Evolutionary conservation across 305 asterid genomes (phyloP).

Genomic region (Andrographis paniculata): DNA sequence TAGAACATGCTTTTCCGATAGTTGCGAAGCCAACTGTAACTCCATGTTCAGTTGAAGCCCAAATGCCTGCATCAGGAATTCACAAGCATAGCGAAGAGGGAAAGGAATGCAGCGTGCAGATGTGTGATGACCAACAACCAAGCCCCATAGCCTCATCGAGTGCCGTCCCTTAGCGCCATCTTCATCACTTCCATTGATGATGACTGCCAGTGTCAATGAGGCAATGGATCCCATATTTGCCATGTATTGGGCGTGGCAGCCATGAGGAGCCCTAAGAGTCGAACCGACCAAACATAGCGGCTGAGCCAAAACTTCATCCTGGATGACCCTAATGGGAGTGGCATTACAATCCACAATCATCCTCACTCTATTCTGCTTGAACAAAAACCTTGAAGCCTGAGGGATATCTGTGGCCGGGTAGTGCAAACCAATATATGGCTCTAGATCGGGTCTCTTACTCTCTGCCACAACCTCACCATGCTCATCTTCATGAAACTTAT

Average conservation of each 20-base stretch:
- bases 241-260: constrained; percentile 92
- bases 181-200: constrained; percentile 71
- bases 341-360: constrained; percentile 86
- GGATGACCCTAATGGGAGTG: constrained; percentile 50
- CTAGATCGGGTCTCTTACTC: constrained; percentile 73
- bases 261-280: constrained; percentile 86
- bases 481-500: constrained; percentile 87
- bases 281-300: constrained; percentile 86
- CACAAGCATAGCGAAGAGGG: constrained; percentile 90
- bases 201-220: constrained; percentile 64
- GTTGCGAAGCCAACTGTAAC: constrained; percentile 65
- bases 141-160: constrained; percentile 84
- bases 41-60: constrained; percentile 94
- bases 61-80: constrained; percentile 92
- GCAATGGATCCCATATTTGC: constrained; percentile 93
- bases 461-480: constrained; percentile 95
- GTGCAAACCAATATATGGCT: constrained; percentile 81
- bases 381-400: constrained; percentile 86
- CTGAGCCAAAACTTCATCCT: constrained; percentile 69
- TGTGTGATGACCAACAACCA: constrained; percentile 93
- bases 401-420: constrained; percentile 94
- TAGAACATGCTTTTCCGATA: constrained; percentile 65
- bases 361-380: constrained; percentile 85
- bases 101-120: constrained; percentile 59
- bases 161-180: constrained; percentile 55